Evolutionary conservation across 2,329 filamentous ascomycete genomes (phyloP), one percentile per base, ranked within the genome.

Genomic region (Aspergillus arachidicola): DNA sequence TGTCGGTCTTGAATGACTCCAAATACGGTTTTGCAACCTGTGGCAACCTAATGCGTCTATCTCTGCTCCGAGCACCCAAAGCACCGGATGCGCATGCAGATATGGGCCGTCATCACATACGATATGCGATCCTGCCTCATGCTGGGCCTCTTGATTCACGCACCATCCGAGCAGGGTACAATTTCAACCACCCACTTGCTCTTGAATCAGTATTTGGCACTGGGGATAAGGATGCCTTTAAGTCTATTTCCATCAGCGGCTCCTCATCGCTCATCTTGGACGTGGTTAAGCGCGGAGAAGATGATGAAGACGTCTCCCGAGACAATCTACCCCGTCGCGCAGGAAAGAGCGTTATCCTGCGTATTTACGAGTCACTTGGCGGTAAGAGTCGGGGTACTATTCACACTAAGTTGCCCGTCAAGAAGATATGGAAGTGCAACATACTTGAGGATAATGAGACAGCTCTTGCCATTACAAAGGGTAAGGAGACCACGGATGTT

Each of bases 11-110:
- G 63, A 98, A 98, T 74, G 94, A 98, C 78, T 92, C 89, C 81
- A 97, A 97, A 78, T 98, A 97, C 75, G 94, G 94, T 21, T 98
- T 98, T 75, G 94, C 94, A 26, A 96, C 93, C 16, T 88, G 86
- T 54, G 94, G 94, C 50, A 95, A 91, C 74, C 78, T 93, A 60
- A 98, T 98, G 94, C 89, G 94, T 5, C 83, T 98, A 11, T 94
- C 90, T 16, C 85, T 98, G 23, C 85, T 97, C 21, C 89, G 94
- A 46, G 89, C 93, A 6, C 91, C 94, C 26, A 98, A 98, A 76
- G 94, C 94, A 0, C 94, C 94, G 0, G 94, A 98, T 76, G 93
- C 88, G 6, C 90, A 97, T 72, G 94, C 94, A 46, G 94, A 98
- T 75, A 97, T 98, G 93, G 94, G 93, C 59, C 85, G 84, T 48